A percentile compares a stretch with the other conserved stretches of the same genome.
Conservation (phyloP, 352 stramenopile species). For the Globisporangium camurandrum region DNA sequence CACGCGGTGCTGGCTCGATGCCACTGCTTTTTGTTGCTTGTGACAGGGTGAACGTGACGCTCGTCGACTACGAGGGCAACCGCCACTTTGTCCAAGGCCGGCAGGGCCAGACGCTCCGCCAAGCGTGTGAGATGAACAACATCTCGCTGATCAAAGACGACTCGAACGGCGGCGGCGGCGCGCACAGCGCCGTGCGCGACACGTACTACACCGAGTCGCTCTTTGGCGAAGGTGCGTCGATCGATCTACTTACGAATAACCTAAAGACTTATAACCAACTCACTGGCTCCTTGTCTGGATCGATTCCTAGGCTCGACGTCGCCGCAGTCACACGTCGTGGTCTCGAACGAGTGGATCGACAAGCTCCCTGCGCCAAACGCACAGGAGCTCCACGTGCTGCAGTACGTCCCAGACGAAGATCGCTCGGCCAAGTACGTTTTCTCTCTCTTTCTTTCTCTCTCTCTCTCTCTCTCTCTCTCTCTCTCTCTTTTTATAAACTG, state of each 20-base stretch:
- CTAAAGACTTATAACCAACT: no score
- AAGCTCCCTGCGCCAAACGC: constrained; percentile 62
- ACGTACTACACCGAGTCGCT: constrained; percentile 86
- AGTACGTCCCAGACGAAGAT: constrained; percentile 77
- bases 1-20: no score
- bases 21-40: no score
- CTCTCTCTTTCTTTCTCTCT: neutral
- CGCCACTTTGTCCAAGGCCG: constrained; percentile 78
- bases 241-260: neutral
- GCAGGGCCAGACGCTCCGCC: constrained; percentile 70
- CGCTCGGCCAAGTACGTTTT: constrained; percentile 63
- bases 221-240: constrained; percentile 61
- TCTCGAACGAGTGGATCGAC: constrained; percentile 84
- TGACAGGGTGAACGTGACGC: constrained; percentile 70
- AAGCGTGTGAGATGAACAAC: constrained; percentile 78
- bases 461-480: neutral
- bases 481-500: neutral
- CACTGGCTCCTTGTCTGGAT: no score
- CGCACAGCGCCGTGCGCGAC: constrained; percentile 47
- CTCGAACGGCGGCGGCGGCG: constrained; percentile 70
- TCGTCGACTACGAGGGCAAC: constrained; percentile 85
- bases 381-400: constrained; percentile 73
- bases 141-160: constrained; percentile 79
- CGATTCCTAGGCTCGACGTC: constrained; percentile 34
- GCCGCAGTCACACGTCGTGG: constrained; percentile 80